Evolutionary conservation across 768 basidiomycete species (phyloP).

Genomic region (Tricholoma sp.): DNA sequence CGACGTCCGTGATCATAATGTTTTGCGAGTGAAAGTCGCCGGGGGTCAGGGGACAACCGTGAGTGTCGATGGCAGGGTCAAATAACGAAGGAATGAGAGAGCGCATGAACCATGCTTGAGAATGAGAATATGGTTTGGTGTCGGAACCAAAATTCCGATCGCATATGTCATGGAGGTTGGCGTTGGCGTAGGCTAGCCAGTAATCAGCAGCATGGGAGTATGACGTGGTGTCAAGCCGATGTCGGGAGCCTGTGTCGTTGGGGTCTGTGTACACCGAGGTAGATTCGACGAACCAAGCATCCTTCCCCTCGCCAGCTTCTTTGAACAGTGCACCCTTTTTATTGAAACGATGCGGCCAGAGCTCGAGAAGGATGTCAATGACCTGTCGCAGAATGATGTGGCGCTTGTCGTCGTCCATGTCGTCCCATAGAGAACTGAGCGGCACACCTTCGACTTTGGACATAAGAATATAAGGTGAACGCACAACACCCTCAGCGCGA

Average conservation of each 20-base stretch:
- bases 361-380: not conserved
- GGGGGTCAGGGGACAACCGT: slow-evolving; percentile 12
- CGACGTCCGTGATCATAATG: slow-evolving; percentile 11
- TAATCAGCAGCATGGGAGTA: not conserved
- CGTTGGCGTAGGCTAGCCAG: not conserved
- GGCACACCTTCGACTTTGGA: not conserved
- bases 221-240: not conserved
- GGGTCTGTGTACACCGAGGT: not conserved
- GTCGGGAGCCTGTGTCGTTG: not conserved
- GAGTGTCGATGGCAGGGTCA: slow-evolving; percentile 8
- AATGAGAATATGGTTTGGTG: not conserved
- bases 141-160: not conserved
- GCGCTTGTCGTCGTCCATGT: not conserved
- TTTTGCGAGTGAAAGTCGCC: slow-evolving; percentile 20
- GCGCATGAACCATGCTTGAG: not conserved
- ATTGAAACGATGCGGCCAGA: not conserved
- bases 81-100: not conserved
- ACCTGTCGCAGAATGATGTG: not conserved
- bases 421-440: not conserved
- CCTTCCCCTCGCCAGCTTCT: not conserved
- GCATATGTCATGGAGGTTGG: not conserved
- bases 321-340: not conserved
- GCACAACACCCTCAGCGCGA: not conserved
- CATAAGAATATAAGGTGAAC: not conserved
- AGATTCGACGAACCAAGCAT: not conserved